A percentile compares a stretch with the other conserved stretches of the same genome.
These are phyloP conservation scores for Saccharum officinarum DNA, from an alignment of 176 grass and related monocot genomes.

Conservation along the genomic window DNA sequence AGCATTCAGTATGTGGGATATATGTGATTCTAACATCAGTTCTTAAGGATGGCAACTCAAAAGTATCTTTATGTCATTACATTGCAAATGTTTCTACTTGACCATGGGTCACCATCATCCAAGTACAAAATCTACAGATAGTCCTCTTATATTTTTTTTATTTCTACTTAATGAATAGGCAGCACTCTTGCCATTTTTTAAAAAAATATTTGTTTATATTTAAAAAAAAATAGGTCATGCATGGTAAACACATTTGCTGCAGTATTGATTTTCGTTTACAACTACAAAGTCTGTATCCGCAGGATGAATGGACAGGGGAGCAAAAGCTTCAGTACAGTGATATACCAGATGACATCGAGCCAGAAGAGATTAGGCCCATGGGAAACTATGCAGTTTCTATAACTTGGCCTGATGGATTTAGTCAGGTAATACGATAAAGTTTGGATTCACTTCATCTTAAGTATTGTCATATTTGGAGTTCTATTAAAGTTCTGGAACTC, in stretches of 20 bases:
- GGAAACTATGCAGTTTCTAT: constrained; percentile 98
- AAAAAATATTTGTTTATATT: neutral
- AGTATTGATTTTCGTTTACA: neutral
- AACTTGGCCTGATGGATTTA: constrained; percentile 99
- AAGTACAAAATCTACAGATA: neutral
- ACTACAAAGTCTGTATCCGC: constrained; percentile 22
- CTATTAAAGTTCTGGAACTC: neutral
- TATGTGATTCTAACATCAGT: constrained; percentile 8
- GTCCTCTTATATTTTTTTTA: neutral
- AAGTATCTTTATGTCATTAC: neutral
- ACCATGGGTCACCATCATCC: neutral
- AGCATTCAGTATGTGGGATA: neutral
- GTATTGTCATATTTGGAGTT: neutral
- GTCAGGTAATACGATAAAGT: constrained; percentile 62
- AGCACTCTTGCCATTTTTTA: neutral
- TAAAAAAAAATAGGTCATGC: neutral
- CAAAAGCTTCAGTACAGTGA: constrained; percentile 87
- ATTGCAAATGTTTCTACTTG: neutral
- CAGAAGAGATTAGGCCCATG: constrained; percentile 92
- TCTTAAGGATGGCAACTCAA: neutral
- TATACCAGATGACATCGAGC: constrained; percentile 92
- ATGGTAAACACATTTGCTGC: neutral
- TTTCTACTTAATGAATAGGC: neutral
- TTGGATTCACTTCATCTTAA: neutral
- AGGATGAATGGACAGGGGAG: constrained; percentile 99